Evolutionary conservation across 441 rosid genomes (phyloP), one percentile per base, ranked within the genome.

Genomic region (Populus hybrid): DNA sequence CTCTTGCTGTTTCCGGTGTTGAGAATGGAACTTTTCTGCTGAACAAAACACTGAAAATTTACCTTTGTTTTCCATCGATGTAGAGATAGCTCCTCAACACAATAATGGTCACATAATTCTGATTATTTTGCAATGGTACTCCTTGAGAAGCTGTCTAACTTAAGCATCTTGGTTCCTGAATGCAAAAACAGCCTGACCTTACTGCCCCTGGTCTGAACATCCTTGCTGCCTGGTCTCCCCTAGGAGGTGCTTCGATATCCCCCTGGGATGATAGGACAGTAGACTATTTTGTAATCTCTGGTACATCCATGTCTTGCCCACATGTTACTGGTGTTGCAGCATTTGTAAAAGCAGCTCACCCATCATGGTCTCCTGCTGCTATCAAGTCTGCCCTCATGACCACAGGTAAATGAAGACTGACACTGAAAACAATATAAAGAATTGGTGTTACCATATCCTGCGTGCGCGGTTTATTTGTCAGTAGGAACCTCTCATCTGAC

Each of bases 141-240:
- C 59, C 59, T 50, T 50, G 59, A 50, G n/a, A 50, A 5, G 59
- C 7, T 50, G 7, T 50, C 59, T 50, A 4, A 50, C 59, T 16
- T 50, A 0, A 16, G n/a, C 18, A 3, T 45, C 12, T 42, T 14
- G 23, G 11, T 36, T 65, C 28, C 35, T 76, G 20, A 23, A 28
- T 35, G 56, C 20, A 79, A 73, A 14, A 78, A 76, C 72, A 90
- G 89, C 91, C 90, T 72, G 93, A 90, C 71, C 68, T 89, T 73
- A 82, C 84, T 7, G 92, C 88, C 68, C 92, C 92, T 72, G 91
- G 93, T 16, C 81, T 84, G 14, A 82, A 82, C 80, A 86, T 88
- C 68, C 66, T 88, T 7, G 85, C 87, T 0, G 87, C 89, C 23
- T 88, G 88, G 89, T 69, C 84, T 9, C 79, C 79, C 11, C 42